These are phyloP conservation scores for Psidium friedrichsthalianum DNA, from an alignment of 345 rosid genomes.

Conservation along the genomic window DNA sequence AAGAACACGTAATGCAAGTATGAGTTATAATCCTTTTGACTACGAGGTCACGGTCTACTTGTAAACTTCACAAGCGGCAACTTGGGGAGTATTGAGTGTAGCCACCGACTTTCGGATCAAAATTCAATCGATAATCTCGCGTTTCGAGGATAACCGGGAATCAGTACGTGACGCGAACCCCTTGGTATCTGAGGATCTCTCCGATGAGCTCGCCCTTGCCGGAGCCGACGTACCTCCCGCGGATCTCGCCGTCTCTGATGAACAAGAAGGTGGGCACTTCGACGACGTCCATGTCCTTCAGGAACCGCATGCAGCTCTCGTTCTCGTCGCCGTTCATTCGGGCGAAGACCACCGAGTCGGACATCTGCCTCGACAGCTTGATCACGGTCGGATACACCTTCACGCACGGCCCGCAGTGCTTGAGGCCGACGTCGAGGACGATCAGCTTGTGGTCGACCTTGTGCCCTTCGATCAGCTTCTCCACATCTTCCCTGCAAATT, in stretches of 20 bases:
- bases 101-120: background rate
- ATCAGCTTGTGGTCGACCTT: slow-evolving; percentile 56
- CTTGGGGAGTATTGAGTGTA: background rate
- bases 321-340: slow-evolving; percentile 96
- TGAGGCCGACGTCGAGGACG: slow-evolving; percentile 83
- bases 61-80: background rate
- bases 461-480: slow-evolving; percentile 63
- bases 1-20: background rate
- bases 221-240: slow-evolving; percentile 85
- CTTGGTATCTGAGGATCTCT: slow-evolving; percentile 82
- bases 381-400: slow-evolving; percentile 88
- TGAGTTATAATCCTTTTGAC: background rate
- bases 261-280: slow-evolving; percentile 90
- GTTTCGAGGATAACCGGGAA: background rate
- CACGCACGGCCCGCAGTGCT: slow-evolving; percentile 91
- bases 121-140: background rate
- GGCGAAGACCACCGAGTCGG: slow-evolving; percentile 62
- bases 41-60: background rate
- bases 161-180: slow-evolving; percentile 67
- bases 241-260: slow-evolving; percentile 60
- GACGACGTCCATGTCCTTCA: slow-evolving; percentile 72
- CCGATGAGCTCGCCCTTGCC: slow-evolving; percentile 96
- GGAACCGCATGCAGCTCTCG: slow-evolving; percentile 83
- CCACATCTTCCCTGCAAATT: slow-evolving; percentile 44
- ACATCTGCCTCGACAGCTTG: slow-evolving; percentile 71